Evolutionary conservation across 1,284 basidiomycete genomes (phyloP).

Genomic region (Ceratorhiza oryzae-sativae): DNA sequence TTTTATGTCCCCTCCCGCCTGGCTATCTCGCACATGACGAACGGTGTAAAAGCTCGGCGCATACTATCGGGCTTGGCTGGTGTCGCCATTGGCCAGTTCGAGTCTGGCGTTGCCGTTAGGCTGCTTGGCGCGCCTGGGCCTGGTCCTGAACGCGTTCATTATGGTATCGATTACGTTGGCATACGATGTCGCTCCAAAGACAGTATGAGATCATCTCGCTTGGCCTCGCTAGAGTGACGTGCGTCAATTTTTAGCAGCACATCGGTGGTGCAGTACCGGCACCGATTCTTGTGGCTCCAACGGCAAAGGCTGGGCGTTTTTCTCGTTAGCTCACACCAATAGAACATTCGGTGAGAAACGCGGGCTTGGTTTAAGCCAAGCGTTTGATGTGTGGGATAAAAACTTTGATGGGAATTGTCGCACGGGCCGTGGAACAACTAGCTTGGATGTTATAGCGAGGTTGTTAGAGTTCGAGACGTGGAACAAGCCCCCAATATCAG

Average conservation of each 20-base stretch:
- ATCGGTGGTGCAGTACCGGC: neutral
- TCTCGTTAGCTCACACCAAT: neutral
- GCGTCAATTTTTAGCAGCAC: neutral
- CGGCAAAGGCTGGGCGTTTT: neutral
- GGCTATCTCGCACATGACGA: conserved; percentile 4
- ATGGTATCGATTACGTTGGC: neutral
- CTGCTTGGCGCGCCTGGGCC: conserved; percentile 14
- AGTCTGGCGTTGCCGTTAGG: neutral
- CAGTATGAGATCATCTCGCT: neutral
- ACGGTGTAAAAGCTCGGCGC: conserved; percentile 21
- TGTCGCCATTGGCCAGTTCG: neutral
- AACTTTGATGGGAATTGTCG: neutral
- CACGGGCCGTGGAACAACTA: neutral
- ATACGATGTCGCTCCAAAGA: conserved; percentile 7
- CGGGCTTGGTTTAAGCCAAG: neutral
- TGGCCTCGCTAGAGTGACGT: neutral
- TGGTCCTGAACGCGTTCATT: neutral
- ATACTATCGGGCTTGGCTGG: conserved; percentile 25
- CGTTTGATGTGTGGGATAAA: neutral
- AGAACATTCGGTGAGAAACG: conserved; percentile 21
- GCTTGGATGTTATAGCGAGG: neutral
- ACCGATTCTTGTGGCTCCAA: neutral
- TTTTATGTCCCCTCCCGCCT: conserved; percentile 25
- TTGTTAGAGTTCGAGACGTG: neutral
- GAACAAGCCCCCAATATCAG: neutral